Percentiles rank a stretch among this genome's conserved stretches.
Conservation (phyloP, 1,284 basidiomycete genomes). For the Amylostereum chailletii region DNA sequence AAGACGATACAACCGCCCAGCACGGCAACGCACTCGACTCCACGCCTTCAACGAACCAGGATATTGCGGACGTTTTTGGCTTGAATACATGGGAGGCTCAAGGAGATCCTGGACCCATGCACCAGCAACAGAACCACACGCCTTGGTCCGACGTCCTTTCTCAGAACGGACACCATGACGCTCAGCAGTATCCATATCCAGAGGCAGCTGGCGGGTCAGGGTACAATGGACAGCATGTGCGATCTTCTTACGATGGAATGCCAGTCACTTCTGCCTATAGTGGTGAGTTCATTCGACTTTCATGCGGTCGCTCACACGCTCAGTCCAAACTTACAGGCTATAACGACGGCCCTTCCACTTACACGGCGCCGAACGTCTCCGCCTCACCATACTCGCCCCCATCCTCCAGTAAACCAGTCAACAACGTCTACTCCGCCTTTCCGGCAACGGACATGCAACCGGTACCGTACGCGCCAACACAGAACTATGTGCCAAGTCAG, state of each 20-base stretch:
- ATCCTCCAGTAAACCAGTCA: background rate
- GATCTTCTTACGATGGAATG: too few species aligned
- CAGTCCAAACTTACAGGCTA: background rate
- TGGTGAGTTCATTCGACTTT: too few species aligned
- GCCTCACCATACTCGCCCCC: background rate
- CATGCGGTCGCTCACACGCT: background rate
- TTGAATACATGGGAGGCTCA: constrained; percentile 12
- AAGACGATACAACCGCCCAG: constrained; percentile 16
- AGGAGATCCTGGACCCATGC: constrained; percentile 1
- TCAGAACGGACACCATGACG: background rate
- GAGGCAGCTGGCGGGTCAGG: too few species aligned
- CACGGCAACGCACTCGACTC: constrained; percentile 14
- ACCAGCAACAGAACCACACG: background rate
- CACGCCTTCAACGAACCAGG: constrained; percentile 13
- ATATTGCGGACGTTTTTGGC: constrained; percentile 15
- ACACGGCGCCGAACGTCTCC: background rate
- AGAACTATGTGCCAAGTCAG: background rate
- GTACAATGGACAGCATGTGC: too few species aligned
- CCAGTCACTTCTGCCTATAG: too few species aligned
- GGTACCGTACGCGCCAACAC: too few species aligned
- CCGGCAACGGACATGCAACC: background rate
- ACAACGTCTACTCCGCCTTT: background rate
- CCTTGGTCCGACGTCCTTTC: background rate
- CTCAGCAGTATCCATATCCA: too few species aligned
- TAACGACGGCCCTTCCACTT: background rate